These are phyloP conservation scores for Pleurotus eryngii DNA, from an alignment of 768 basidiomycete genomes.

Conservation along the genomic window DNA sequence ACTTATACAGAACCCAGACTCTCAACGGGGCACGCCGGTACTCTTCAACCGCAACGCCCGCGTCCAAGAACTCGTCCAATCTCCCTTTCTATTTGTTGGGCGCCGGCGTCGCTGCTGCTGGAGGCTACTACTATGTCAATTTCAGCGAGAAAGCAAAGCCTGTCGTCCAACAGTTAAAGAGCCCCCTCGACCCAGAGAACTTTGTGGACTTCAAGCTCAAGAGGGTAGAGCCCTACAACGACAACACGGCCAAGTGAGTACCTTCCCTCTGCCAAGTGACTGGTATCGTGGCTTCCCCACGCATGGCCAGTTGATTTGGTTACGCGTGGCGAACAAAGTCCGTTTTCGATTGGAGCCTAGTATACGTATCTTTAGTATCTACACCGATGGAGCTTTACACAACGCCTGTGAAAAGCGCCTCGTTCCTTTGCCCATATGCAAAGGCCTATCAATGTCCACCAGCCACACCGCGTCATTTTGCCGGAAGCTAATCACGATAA, in stretches of 20 bases:
- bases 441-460: no score
- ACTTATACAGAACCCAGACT: constrained; percentile 18
- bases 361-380: no score
- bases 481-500: not conserved
- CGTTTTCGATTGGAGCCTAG: no score
- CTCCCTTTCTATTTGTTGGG: constrained; percentile 46
- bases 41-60: constrained; percentile 35
- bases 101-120: constrained; percentile 41
- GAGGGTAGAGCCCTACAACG: constrained; percentile 83
- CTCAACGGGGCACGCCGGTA: constrained; percentile 37
- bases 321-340: no score
- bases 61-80: constrained; percentile 45
- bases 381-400: no score
- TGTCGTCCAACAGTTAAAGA: constrained; percentile 51
- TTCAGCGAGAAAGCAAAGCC: constrained; percentile 16
- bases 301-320: no score
- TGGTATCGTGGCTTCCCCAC: no score
- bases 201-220: constrained; percentile 82
- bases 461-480: no score
- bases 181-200: constrained; percentile 70
- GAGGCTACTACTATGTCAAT: constrained; percentile 50
- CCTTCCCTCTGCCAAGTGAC: not conserved
- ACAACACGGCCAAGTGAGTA: constrained; percentile 80
- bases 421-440: no score
- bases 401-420: no score